Conservation (phyloP, 1,139 yeast genomes). For the Diutina scorzettiae region DNA sequence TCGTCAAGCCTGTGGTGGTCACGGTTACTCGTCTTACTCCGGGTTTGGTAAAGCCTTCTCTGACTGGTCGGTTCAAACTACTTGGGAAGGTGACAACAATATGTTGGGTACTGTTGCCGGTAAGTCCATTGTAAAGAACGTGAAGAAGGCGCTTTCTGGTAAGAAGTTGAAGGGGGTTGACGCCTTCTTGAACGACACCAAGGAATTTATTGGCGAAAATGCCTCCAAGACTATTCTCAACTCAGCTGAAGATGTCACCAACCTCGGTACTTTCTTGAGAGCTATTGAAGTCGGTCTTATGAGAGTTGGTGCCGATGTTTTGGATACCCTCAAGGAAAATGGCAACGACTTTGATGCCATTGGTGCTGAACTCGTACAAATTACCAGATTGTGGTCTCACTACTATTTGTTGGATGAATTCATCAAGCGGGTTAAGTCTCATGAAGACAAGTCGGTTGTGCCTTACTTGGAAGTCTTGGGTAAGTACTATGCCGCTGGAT, state of each 20-base stretch:
- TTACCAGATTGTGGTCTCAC: slow-evolving; percentile 55
- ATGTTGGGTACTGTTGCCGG: slow-evolving; percentile 13
- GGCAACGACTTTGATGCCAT: slow-evolving; percentile 42
- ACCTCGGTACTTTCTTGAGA: slow-evolving; percentile 9
- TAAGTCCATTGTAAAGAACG: slow-evolving; percentile 10
- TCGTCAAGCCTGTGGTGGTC: slow-evolving; percentile 13
- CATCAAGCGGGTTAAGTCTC: slow-evolving; percentile 17
- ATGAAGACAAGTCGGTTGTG: slow-evolving; percentile 12
- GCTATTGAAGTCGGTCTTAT: slow-evolving; percentile 11
- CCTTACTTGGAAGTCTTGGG: slow-evolving; percentile 15
- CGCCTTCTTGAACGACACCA: slow-evolving; percentile 29
- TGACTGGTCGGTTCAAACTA: slow-evolving; percentile 13
- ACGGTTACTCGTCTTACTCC: slow-evolving; percentile 12
- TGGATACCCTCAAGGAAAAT: slow-evolving; percentile 16
- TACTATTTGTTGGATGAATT: slow-evolving; percentile 39
- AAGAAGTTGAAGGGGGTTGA: slow-evolving; percentile 28
- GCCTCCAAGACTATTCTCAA: slow-evolving; percentile 13
- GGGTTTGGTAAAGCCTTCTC: slow-evolving; percentile 12
- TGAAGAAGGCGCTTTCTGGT: slow-evolving; percentile 19
- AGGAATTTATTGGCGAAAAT: slow-evolving; percentile 12
- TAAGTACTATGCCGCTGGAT: slow-evolving; percentile 14
- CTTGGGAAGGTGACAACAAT: slow-evolving; percentile 14
- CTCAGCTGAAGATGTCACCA: slow-evolving; percentile 11
- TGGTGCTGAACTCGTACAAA: slow-evolving; percentile 44
- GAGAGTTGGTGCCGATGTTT: slow-evolving; percentile 10